Conservation (phyloP, 2,329 filamentous ascomycete genomes). For the Clonostachys byssicola region DNA sequence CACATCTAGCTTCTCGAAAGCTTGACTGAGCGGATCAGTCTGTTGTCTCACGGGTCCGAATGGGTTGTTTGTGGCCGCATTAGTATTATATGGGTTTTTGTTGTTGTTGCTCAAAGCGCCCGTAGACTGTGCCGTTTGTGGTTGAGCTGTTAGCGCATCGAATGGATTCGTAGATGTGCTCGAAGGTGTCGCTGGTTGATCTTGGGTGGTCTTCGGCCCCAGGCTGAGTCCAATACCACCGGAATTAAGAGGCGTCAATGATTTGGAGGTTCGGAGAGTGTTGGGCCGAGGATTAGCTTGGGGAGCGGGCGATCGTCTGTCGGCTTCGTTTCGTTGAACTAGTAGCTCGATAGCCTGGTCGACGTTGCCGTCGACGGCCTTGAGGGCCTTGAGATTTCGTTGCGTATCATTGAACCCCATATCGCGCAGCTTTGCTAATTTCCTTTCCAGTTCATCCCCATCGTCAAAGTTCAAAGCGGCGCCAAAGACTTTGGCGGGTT, state of each 20-base stretch:
- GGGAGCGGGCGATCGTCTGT: constrained; percentile 31
- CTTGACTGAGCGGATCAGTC: constrained; percentile 50
- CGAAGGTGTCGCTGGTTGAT: constrained; percentile 31
- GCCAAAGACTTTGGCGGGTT: constrained; percentile 66
- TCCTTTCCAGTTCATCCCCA: constrained; percentile 64
- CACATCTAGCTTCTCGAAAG: constrained; percentile 73
- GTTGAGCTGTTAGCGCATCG: constrained; percentile 52
- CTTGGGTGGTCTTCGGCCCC: constrained; percentile 14
- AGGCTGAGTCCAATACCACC: neutral
- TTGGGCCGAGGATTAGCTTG: constrained; percentile 37
- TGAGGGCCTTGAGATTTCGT: constrained; percentile 76
- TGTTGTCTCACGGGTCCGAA: constrained; percentile 52
- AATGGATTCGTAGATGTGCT: constrained; percentile 63
- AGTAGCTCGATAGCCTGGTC: constrained; percentile 84
- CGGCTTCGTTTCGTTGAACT: constrained; percentile 74
- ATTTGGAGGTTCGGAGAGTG: constrained; percentile 41
- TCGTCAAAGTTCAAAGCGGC: constrained; percentile 55
- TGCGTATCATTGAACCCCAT: constrained; percentile 90
- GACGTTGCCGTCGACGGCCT: constrained; percentile 78
- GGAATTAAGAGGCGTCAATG: constrained; percentile 49
- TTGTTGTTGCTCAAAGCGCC: constrained; percentile 56
- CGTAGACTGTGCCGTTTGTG: constrained; percentile 62
- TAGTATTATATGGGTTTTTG: constrained; percentile 34
- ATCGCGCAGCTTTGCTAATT: constrained; percentile 72
- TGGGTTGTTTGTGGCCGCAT: constrained; percentile 45